phyloP scores from a whole-genome alignment of 768 basidiomycete species.

The Boletus rufocinnamomeus region DNA sequence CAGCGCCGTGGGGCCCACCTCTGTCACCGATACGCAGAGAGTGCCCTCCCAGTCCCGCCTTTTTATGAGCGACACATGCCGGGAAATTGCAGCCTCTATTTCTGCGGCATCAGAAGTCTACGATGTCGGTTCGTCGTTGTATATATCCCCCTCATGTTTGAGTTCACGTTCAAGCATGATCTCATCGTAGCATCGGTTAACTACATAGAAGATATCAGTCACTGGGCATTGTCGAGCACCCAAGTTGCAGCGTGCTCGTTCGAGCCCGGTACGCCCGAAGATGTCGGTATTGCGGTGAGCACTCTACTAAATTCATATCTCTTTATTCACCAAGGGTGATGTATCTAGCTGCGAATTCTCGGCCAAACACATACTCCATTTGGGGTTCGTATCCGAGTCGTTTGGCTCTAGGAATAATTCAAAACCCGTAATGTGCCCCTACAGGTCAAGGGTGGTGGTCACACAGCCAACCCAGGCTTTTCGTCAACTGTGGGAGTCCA shows the following conservation, averaged over 20 bases:
- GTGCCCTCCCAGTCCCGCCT: not conserved
- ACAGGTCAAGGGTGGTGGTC: conserved; percentile 65
- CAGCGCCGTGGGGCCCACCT: not conserved
- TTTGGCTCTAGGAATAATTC: not conserved
- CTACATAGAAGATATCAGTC: conserved; percentile 46
- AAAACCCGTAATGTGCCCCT: too few species aligned
- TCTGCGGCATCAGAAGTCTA: conserved; percentile 10
- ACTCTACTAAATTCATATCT: too few species aligned
- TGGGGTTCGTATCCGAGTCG: conserved; percentile 13
- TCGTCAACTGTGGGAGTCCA: conserved; percentile 61
- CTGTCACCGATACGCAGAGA: not conserved
- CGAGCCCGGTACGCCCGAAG: conserved; percentile 55
- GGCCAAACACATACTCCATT: conserved; percentile 45
- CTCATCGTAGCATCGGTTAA: conserved; percentile 12
- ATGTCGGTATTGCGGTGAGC: conserved; percentile 51
- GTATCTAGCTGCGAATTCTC: conserved; percentile 21
- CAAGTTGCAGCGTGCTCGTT: conserved; percentile 54
- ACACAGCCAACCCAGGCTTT: conserved; percentile 54
- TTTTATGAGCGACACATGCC: not conserved
- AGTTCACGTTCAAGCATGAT: not conserved
- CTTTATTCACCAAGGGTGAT: not conserved
- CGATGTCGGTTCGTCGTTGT: not conserved
- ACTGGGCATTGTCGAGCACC: conserved; percentile 54
- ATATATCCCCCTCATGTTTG: too few species aligned
- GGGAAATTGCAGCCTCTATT: not conserved